Base-by-base conservation (phyloP, 1,139 yeast genomes). In the Eremothecium coryli region DNA sequence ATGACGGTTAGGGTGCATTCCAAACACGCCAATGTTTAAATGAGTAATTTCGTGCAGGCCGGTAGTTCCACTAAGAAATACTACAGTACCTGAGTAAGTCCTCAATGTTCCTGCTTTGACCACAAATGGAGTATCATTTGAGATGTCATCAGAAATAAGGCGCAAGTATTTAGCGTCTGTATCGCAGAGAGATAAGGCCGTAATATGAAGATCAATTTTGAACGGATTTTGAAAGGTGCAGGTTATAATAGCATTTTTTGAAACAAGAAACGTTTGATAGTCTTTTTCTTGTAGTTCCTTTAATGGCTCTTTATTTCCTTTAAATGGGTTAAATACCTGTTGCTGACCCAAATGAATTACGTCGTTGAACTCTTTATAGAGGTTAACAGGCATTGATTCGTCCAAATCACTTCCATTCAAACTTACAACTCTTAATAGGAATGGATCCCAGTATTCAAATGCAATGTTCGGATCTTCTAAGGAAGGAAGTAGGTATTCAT, bases 161-260 rank as follows among this genome's bases (percentile, higher is more conserved):
- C 49, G 47, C 33, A 61, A 42, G 23, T 57, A 56, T 23, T 60
- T 56, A 6, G 56, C 24, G 1, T 52, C 45, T 31, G 64, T 65
- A 11, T 57, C 52, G 6, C 55, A 60, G 2, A 78, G 58, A 26
- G 60, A 55, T 2, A 84, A 54, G 31, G 73, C 74, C 22, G 64
- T 63, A 3, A 90, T 61, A 29, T 75, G 79, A 8, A 88, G 59
- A 32, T 79, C 85, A 55, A 84, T 85, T 8, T 74, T 71, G 58
- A 76, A 85, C 2, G 95, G 95, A 50, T 90, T 90, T 49, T 82
- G 90, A 7, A 90, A 50, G 2, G 67, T 63, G 1, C 84, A 62
- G 13, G 64, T 57, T 20, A 80, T 59, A 42, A 70, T 75, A 21
- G 69, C 68, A 9, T 65, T 56, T 34, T 79, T 85, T 34, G 72